phyloP scores from a whole-genome alignment of 2,329 filamentous ascomycete species.

The Aquanectria penicillioides region DNA sequence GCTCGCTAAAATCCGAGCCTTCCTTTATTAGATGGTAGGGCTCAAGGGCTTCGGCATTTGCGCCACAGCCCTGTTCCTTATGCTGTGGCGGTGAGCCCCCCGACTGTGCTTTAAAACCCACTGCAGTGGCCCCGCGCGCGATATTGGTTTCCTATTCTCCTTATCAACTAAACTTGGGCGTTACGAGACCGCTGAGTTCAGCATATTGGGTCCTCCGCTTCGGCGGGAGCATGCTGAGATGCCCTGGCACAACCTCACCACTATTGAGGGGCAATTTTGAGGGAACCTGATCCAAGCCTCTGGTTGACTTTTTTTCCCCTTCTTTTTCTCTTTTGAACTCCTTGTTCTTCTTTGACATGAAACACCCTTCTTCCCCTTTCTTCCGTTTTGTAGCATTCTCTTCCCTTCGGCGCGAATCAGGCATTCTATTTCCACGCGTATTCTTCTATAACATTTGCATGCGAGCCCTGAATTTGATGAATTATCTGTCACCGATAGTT shows the following conservation, averaged over 20 bases:
- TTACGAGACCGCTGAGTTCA: constrained; percentile 73
- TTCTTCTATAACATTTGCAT: no score
- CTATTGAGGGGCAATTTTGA: constrained; percentile 71
- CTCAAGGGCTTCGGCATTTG: no score
- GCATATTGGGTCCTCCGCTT: constrained; percentile 64
- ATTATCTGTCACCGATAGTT: no score
- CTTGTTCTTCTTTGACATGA: background rate
- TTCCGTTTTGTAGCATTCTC: background rate
- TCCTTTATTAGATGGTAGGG: no score
- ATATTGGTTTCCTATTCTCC: constrained; percentile 53
- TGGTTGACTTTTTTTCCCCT: constrained; percentile 48
- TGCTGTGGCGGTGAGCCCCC: constrained; percentile 9
- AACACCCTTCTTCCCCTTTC: background rate
- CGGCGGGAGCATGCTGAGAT: constrained; percentile 71
- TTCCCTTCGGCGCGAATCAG: no score
- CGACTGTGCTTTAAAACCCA: background rate
- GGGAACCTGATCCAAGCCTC: constrained; percentile 68
- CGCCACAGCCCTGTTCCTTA: constrained; percentile 21
- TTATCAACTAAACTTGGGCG: constrained; percentile 81
- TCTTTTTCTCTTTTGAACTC: constrained; percentile 39
- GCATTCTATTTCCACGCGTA: background rate
- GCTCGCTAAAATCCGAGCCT: no score
- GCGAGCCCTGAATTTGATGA: no score
- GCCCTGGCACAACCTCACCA: constrained; percentile 71
- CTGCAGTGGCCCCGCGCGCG: constrained; percentile 23